A percentile compares a stretch with the other conserved stretches of the same genome.
Conservation (phyloP, 2,329 filamentous ascomycete species). For the Coniochaeta sp. region DNA sequence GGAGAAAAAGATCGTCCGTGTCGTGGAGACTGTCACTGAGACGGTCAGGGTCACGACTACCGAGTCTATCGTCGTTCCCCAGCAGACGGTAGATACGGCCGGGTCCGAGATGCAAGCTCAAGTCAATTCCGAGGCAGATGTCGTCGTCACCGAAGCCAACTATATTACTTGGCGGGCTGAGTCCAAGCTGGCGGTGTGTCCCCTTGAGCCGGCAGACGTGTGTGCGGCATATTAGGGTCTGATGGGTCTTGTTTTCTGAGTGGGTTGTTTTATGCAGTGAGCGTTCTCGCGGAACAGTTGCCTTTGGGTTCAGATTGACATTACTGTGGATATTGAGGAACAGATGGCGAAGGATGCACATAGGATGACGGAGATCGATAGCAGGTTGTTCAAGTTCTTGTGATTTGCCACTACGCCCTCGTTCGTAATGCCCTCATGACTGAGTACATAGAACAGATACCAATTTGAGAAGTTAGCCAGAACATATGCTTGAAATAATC, state of each 20-base stretch:
- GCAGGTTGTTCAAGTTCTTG: neutral
- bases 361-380: neutral
- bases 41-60: constrained; percentile 14
- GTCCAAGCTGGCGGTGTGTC: neutral
- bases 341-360: neutral
- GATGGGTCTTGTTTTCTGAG: neutral
- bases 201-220: neutral
- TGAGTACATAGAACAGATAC: neutral
- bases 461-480: neutral
- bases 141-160: neutral
- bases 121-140: neutral
- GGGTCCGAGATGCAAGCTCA: neutral
- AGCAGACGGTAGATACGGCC: neutral
- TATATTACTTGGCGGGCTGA: neutral
- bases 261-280: neutral
- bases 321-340: neutral
- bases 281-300: neutral
- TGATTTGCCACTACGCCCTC: neutral
- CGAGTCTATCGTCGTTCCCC: constrained; percentile 9
- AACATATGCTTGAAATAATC: neutral
- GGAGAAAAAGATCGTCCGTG: constrained; percentile 15
- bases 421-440: constrained; percentile 2
- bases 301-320: neutral
- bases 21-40: constrained; percentile 19
- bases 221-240: neutral